These are phyloP conservation scores for Lomentospora prolificans DNA, from an alignment of 2,329 filamentous ascomycete genomes.

Conservation along the genomic window DNA sequence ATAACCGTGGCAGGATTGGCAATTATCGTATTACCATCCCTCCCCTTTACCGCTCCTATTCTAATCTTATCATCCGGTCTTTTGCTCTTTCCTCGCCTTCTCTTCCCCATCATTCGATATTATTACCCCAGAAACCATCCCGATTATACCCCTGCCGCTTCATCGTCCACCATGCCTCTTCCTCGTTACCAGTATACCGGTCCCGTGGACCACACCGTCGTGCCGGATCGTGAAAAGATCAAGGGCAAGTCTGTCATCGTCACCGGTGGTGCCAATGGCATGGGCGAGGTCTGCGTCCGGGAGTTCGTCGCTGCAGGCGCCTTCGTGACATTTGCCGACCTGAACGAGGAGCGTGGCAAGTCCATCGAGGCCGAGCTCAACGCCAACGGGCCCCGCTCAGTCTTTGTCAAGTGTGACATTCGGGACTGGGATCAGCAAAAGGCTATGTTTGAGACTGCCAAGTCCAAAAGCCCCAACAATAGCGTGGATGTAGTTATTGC, in stretches of 20 bases:
- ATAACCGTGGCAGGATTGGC: not conserved
- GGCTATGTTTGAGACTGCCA: constrained; percentile 28
- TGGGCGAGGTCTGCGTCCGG: constrained; percentile 26
- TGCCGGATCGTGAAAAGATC: constrained; percentile 25
- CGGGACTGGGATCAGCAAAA: constrained; percentile 32
- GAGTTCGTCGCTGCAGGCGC: constrained; percentile 26
- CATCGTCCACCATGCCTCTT: constrained; percentile 13
- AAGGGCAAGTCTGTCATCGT: constrained; percentile 35
- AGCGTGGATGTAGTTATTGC: constrained; percentile 36
- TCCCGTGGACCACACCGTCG: constrained; percentile 23
- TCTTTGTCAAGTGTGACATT: constrained; percentile 32
- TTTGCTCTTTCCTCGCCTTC: not conserved
- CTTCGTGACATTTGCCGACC: constrained; percentile 30
- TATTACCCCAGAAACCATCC: not conserved
- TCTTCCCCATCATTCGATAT: not conserved
- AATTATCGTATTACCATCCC: not conserved
- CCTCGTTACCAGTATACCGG: constrained; percentile 21
- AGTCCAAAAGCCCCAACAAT: constrained; percentile 22
- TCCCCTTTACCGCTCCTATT: not conserved
- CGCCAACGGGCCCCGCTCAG: constrained; percentile 11
- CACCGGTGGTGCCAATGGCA: constrained; percentile 35
- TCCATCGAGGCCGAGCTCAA: constrained; percentile 23
- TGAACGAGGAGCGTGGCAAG: constrained; percentile 23
- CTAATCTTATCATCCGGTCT: not conserved
- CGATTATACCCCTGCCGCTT: not conserved